Percentiles rank a stretch among this genome's conserved stretches.
Conservation (phyloP, 2,329 filamentous ascomycete species). For the Pseudogymnoascus pannorum region DNA sequence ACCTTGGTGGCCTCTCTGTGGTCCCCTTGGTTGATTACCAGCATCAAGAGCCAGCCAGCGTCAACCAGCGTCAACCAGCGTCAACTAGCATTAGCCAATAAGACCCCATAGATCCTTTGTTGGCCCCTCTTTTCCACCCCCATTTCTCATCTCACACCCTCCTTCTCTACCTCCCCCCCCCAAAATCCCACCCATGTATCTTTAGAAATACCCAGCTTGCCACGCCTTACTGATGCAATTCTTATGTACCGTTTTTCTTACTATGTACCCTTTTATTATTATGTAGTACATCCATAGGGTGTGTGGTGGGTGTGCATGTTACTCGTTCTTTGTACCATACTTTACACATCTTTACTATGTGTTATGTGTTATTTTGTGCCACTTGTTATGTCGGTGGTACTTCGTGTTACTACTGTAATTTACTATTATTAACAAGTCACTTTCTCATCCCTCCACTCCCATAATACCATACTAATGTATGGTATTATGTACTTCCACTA, state of each 20-base stretch:
- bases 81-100: not conserved
- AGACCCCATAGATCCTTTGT: not conserved
- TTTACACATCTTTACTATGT: not conserved
- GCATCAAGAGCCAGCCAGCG: too few relatives aligned
- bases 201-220: not conserved
- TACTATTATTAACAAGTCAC: not conserved
- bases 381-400: not conserved
- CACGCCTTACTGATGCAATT: slow-evolving; percentile 1
- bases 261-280: not conserved
- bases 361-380: not conserved
- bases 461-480: not conserved
- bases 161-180: not conserved
- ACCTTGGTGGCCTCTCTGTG: not conserved
- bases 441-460: not conserved
- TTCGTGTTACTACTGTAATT: not conserved
- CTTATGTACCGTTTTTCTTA: not conserved
- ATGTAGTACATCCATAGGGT: too few relatives aligned
- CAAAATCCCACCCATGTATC: not conserved
- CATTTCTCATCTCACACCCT: not conserved
- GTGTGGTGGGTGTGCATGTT: not conserved
- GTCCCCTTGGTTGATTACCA: not conserved
- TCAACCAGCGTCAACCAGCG: not conserved
- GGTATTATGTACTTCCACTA: not conserved
- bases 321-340: not conserved
- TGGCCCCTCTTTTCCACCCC: not conserved